phyloP scores from a whole-genome alignment of 1,139 yeast genomes.

The Pichia sp. region DNA sequence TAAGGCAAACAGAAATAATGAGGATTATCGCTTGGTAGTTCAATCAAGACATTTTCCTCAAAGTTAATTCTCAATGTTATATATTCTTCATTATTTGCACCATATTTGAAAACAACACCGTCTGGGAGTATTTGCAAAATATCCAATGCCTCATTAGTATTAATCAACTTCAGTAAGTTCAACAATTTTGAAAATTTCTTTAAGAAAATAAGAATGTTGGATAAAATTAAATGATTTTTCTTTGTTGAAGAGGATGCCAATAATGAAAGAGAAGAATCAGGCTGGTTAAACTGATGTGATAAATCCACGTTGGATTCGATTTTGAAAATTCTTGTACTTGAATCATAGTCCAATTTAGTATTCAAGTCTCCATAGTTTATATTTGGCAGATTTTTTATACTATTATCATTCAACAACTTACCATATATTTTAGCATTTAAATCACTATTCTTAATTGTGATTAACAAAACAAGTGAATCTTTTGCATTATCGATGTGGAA shows the following conservation, averaged over 20 bases:
- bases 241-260: neutral
- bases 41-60: slow-evolving; percentile 14
- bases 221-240: slow-evolving; percentile 13
- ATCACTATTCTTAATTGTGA: slow-evolving; percentile 16
- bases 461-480: slow-evolving; percentile 22
- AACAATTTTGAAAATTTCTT: slow-evolving; percentile 21
- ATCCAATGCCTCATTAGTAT: slow-evolving; percentile 18
- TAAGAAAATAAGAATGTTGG: slow-evolving; percentile 17
- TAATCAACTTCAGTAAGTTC: slow-evolving; percentile 21
- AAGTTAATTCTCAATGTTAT: slow-evolving; percentile 17
- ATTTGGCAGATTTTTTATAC: slow-evolving; percentile 18
- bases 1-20: slow-evolving; percentile 18
- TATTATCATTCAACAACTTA: slow-evolving; percentile 18
- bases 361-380: slow-evolving; percentile 13
- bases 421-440: slow-evolving; percentile 24
- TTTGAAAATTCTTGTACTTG: slow-evolving; percentile 20
- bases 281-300: slow-evolving; percentile 12
- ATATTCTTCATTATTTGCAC: slow-evolving; percentile 16
- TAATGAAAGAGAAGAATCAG: neutral
- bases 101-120: slow-evolving; percentile 24
- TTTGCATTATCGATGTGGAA: slow-evolving; percentile 23
- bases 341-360: slow-evolving; percentile 19
- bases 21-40: slow-evolving; percentile 22
- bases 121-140: slow-evolving; percentile 21
- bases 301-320: slow-evolving; percentile 21